phyloP scores from a whole-genome alignment of 805 yeast genomes.

The Ogataea corticis region DNA sequence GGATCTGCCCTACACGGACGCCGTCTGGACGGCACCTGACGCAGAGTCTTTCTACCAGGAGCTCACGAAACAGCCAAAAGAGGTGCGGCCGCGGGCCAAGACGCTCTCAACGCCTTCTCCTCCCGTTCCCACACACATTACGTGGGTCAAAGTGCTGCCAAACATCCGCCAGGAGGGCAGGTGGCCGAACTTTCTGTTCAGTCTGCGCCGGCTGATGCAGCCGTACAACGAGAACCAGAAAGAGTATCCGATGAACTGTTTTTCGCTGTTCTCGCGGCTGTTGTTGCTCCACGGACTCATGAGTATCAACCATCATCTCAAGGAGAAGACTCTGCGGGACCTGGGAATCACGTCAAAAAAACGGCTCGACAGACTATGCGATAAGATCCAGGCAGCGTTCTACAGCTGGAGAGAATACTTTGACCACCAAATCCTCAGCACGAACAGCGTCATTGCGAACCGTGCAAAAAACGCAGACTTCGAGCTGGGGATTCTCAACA shows the following conservation, averaged over 20 bases:
- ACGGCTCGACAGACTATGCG: conserved; percentile 31
- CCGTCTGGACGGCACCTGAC: conserved; percentile 42
- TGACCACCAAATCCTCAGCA: conserved; percentile 33
- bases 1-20: conserved; percentile 47
- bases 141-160: conserved; percentile 20
- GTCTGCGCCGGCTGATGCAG: conserved; percentile 35
- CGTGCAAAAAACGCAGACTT: neutral
- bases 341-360: conserved; percentile 37
- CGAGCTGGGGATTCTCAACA: conserved; percentile 23
- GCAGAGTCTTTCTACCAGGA: conserved; percentile 26
- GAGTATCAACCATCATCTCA: conserved; percentile 16
- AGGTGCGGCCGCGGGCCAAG: conserved; percentile 11
- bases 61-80: conserved; percentile 31
- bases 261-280: conserved; percentile 38
- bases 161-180: conserved; percentile 31
- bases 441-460: conserved; percentile 6
- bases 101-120: conserved; percentile 16
- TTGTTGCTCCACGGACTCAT: conserved; percentile 39
- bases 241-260: conserved; percentile 37
- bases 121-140: conserved; percentile 1
- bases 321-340: conserved; percentile 29
- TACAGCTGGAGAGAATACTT: conserved; percentile 39
- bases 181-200: conserved; percentile 41
- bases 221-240: conserved; percentile 31
- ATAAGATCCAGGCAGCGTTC: conserved; percentile 34